phyloP scores from a whole-genome alignment of 2,329 filamentous ascomycete genomes.

The Pseudocercospora fuligena region DNA sequence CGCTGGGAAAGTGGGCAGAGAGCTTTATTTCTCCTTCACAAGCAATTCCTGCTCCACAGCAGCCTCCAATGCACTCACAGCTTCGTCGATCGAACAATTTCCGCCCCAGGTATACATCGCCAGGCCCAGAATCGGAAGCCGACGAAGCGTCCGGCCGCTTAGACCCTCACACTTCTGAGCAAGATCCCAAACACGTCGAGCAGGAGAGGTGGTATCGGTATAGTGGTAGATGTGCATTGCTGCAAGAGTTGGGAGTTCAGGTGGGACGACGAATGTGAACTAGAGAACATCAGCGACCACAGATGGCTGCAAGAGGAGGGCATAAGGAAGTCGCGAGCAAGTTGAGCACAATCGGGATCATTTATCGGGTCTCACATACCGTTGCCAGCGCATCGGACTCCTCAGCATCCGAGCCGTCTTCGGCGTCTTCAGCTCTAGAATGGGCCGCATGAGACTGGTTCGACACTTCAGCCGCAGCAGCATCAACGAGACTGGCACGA shows the following conservation, averaged over 20 bases:
- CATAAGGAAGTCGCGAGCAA: neutral
- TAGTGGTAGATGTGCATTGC: conserved; percentile 37
- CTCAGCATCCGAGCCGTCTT: neutral
- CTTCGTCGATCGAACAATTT: conserved; percentile 44
- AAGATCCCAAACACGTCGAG: conserved; percentile 39
- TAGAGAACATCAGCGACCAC: conserved; percentile 4
- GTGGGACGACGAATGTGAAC: conserved; percentile 20
- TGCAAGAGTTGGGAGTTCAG: conserved; percentile 36
- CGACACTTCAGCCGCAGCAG: conserved; percentile 12
- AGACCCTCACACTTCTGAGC: conserved; percentile 44
- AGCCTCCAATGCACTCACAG: conserved; percentile 44
- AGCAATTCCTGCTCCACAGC: conserved; percentile 43
- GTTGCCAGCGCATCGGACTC: neutral
- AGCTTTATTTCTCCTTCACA: conserved; percentile 16
- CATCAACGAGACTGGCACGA: conserved; percentile 43
- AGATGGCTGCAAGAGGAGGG: neutral
- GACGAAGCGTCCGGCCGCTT: conserved; percentile 49
- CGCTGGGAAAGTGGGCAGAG: neutral
- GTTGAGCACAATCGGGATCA: neutral
- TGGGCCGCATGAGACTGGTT: conserved; percentile 5
- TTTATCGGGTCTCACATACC: neutral
- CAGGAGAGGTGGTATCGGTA: conserved; percentile 32
- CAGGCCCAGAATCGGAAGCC: conserved; percentile 48
- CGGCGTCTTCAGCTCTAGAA: neutral
- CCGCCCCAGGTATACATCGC: conserved; percentile 46